phyloP scores from a whole-genome alignment of 2,329 filamentous ascomycete species.

The Byssochlamys sp. region DNA sequence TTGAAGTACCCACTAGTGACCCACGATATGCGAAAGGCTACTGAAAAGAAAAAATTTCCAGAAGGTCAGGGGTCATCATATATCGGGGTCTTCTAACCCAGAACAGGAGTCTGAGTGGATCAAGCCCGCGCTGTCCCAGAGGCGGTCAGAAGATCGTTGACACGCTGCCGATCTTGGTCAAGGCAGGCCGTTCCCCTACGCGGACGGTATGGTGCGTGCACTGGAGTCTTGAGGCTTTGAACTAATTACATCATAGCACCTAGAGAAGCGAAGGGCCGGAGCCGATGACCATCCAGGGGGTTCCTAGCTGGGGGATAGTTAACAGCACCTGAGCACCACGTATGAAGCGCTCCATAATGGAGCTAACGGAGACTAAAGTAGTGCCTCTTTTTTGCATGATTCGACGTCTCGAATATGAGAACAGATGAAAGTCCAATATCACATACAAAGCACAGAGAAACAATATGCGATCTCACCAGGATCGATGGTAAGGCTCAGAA shows the following conservation, averaged over 20 bases:
- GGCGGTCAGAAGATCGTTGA: conserved; percentile 1
- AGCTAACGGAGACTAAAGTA: not conserved
- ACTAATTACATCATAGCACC: not conserved
- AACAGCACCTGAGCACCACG: not conserved
- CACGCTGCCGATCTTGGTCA: not conserved
- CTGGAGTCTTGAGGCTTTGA: not conserved
- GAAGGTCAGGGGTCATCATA: conserved; percentile 14
- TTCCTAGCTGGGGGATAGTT: not conserved
- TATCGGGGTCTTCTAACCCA: not conserved
- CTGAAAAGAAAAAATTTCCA: conserved; percentile 11
- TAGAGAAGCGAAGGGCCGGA: not conserved
- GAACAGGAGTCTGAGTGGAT: conserved; percentile 3
- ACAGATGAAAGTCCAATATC: not conserved
- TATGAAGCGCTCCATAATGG: not conserved
- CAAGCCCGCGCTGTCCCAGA: conserved; percentile 3
- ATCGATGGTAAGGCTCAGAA: not conserved
- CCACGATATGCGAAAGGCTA: conserved; percentile 6
- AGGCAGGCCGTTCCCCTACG: not conserved
- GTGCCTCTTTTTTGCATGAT: not conserved
- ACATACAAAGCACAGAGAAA: not conserved
- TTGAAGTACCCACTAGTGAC: conserved; percentile 10
- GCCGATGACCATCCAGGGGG: not conserved
- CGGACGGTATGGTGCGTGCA: not conserved
- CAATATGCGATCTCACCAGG: not conserved
- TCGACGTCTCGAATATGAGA: not conserved